phyloP scores from a whole-genome alignment of 2,329 filamentous ascomycete species.

The Ceratocystis diversiconidia region DNA sequence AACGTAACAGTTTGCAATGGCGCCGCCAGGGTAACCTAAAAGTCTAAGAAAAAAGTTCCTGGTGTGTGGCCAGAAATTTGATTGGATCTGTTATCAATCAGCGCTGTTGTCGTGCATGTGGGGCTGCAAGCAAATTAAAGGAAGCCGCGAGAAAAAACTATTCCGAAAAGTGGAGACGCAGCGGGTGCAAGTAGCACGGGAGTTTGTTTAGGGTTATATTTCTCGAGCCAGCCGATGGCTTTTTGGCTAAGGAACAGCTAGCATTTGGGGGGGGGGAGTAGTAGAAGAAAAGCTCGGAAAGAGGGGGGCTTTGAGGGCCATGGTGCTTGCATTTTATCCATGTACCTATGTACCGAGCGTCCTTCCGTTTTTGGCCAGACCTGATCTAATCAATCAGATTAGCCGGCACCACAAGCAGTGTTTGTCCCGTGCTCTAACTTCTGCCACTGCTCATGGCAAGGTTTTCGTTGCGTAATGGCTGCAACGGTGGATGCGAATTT shows the following conservation, averaged over 20 bases:
- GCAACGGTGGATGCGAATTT: neutral
- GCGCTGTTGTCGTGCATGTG: neutral
- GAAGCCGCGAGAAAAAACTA: constrained; percentile 22
- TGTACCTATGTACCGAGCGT: neutral
- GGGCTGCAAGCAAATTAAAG: constrained; percentile 26
- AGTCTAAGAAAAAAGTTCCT: neutral
- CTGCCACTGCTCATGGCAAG: neutral
- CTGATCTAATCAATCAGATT: neutral
- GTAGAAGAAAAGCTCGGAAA: too few relatives aligned
- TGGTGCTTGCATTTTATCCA: neutral
- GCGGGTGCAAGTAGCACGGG: neutral
- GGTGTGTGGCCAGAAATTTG: neutral
- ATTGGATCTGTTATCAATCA: constrained; percentile 11
- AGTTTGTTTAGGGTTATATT: neutral
- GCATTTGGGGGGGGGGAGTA: neutral
- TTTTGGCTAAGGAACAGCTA: neutral
- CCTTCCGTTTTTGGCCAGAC: neutral
- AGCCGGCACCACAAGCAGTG: too few relatives aligned
- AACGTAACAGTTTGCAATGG: neutral
- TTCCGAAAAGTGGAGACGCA: neutral
- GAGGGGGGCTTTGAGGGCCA: neutral
- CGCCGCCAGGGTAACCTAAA: neutral
- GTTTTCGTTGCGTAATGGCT: neutral
- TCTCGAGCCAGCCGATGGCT: neutral
- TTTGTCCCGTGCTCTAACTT: too few relatives aligned